Percentiles rank a stretch among this genome's conserved stretches.
These are phyloP conservation scores for Erigeron philadelphicus DNA, from an alignment of 140 eudicot species.

Conservation along the genomic window DNA sequence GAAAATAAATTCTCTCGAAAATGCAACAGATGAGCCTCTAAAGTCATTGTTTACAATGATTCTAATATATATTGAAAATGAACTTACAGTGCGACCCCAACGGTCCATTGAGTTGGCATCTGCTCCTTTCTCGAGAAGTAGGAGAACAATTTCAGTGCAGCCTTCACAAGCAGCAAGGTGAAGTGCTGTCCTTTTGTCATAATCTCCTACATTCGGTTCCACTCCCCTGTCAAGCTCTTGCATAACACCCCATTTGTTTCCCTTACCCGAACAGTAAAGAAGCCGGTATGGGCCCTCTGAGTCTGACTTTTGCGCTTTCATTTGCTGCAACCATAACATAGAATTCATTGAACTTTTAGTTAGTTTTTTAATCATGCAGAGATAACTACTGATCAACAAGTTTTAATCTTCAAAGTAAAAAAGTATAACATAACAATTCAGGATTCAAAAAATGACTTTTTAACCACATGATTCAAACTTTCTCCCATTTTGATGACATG, in stretches of 20 bases:
- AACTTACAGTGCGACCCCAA: conserved; percentile 76
- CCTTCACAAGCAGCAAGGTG: conserved; percentile 74
- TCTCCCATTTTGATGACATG: not conserved
- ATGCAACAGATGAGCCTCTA: not conserved
- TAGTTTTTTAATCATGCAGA: not conserved
- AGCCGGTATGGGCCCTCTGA: conserved; percentile 68
- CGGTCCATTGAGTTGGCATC: conserved; percentile 61
- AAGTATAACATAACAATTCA: not conserved
- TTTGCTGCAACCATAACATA: conserved; percentile 25
- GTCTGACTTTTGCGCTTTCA: conserved; percentile 36
- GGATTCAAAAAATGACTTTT: not conserved
- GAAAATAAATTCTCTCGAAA: not conserved
- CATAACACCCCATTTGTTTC: conserved; percentile 66
- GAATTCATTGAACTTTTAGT: not conserved
- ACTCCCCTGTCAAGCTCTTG: conserved; percentile 64
- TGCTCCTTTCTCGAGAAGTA: conserved; percentile 64
- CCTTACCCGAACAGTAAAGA: conserved; percentile 63
- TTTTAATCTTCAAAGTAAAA: not conserved
- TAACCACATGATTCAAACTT: not conserved
- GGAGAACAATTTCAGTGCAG: conserved; percentile 47
- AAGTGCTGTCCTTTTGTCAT: conserved; percentile 68
- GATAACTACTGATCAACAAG: not conserved
- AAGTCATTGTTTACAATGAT: not conserved
- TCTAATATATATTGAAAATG: not conserved
- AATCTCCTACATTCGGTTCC: conserved; percentile 56